Evolutionary conservation across 306 rosid species (phyloP).

Genomic region (Hylodesmum podocarpum): DNA sequence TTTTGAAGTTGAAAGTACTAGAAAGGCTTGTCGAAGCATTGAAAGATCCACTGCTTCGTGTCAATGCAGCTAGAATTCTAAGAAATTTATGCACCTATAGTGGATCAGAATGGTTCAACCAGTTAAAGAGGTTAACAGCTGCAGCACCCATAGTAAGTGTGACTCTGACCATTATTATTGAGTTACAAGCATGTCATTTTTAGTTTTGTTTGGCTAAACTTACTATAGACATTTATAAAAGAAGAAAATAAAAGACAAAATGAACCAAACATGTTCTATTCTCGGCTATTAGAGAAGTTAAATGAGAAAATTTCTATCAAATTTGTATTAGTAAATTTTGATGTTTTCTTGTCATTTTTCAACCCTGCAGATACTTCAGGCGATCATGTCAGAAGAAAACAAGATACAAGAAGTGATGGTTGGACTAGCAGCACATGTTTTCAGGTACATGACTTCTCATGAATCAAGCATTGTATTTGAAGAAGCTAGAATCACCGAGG

Average conservation of each 20-base stretch:
- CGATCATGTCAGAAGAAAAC: slow-evolving; percentile 61
- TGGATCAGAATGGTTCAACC: slow-evolving; percentile 47
- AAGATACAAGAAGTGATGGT: slow-evolving; percentile 86
- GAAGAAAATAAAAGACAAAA: not conserved
- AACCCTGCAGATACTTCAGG: slow-evolving; percentile 47
- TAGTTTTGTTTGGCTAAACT: not conserved
- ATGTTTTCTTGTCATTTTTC: not conserved
- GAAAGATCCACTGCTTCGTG: slow-evolving; percentile 52
- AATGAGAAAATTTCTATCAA: not conserved
- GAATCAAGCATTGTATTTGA: slow-evolving; percentile 58
- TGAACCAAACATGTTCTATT: not conserved
- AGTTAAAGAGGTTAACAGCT: slow-evolving; percentile 43
- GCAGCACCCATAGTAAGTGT: slow-evolving; percentile 72
- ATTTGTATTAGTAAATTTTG: not conserved
- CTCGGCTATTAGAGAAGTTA: not conserved
- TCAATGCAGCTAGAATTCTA: slow-evolving; percentile 67
- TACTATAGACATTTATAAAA: not conserved
- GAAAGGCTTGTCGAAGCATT: slow-evolving; percentile 56
- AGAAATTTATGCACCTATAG: slow-evolving; percentile 67
- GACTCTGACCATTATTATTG: not conserved
- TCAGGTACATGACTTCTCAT: slow-evolving; percentile 50
- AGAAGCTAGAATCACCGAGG: slow-evolving; percentile 56
- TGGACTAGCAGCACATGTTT: slow-evolving; percentile 66
- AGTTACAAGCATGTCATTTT: not conserved
- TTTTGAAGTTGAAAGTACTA: slow-evolving; percentile 47